These are phyloP conservation scores for Diaporthe helianthi DNA, from an alignment of 2,329 filamentous ascomycete genomes.

Conservation along the genomic window DNA sequence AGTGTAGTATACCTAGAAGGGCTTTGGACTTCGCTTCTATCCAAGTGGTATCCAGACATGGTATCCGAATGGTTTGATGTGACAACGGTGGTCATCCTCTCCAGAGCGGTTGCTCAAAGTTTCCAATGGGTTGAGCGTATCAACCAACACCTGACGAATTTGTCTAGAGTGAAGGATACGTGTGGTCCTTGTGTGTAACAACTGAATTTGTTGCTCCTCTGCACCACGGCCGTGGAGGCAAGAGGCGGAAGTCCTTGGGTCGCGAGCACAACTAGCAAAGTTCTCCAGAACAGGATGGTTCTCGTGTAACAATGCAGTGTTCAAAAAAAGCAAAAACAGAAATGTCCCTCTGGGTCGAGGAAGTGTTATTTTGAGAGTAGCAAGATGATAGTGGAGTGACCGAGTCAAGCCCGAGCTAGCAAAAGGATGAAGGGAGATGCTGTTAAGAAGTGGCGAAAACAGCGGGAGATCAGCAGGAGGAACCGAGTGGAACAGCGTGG, in stretches of 20 bases:
- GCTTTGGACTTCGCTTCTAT: constrained; percentile 66
- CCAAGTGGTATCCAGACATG: constrained; percentile 62
- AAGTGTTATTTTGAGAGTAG: constrained; percentile 9
- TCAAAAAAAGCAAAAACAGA: constrained; percentile 26
- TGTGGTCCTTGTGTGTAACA: constrained; percentile 33
- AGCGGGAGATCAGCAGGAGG: constrained; percentile 35
- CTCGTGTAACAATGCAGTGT: constrained; percentile 27
- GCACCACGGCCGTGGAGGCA: constrained; percentile 21
- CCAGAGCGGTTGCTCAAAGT: constrained; percentile 42
- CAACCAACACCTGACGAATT: constrained; percentile 33
- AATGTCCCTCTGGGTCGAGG: constrained; percentile 21
- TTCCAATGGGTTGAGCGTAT: constrained; percentile 33
- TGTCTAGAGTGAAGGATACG: constrained; percentile 26
- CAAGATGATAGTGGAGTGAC: constrained; percentile 31
- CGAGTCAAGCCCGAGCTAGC: constrained; percentile 28
- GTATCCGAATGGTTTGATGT: constrained; percentile 49
- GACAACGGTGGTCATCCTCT: constrained; percentile 59
- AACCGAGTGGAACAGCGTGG: constrained; percentile 29
- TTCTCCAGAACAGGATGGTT: constrained; percentile 34
- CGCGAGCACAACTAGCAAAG: constrained; percentile 23
- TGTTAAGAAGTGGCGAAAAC: constrained; percentile 34
- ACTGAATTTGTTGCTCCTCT: constrained; percentile 28
- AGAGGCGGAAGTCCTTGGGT: constrained; percentile 24
- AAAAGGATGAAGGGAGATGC: neutral
- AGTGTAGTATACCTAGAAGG: constrained; percentile 65